These are phyloP conservation scores for Colletotrichum limetticola DNA, from an alignment of 2,329 filamentous ascomycete genomes.

Conservation along the genomic window DNA sequence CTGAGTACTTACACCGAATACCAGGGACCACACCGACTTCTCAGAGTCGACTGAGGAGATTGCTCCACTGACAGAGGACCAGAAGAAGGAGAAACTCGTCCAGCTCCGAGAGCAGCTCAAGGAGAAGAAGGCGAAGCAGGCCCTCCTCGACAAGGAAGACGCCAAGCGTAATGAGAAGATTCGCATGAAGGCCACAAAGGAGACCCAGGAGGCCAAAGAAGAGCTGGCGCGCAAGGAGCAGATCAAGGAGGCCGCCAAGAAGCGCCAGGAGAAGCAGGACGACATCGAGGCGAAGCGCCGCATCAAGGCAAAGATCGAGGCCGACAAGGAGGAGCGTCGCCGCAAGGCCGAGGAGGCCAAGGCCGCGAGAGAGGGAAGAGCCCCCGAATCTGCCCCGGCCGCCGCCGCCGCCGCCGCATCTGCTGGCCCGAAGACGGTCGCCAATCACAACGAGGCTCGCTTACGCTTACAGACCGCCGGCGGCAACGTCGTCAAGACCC, in stretches of 20 bases:
- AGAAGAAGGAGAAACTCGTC: conserved; percentile 83
- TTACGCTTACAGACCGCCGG: conserved; percentile 81
- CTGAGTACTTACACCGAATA: neutral
- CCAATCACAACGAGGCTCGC: conserved; percentile 82
- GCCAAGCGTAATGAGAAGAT: conserved; percentile 87
- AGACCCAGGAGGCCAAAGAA: conserved; percentile 90
- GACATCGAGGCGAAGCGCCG: conserved; percentile 88
- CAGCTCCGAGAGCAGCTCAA: conserved; percentile 79
- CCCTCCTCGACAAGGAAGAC: conserved; percentile 81
- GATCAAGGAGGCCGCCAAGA: conserved; percentile 88
- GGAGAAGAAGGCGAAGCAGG: conserved; percentile 76
- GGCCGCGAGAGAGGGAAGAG: conserved; percentile 83
- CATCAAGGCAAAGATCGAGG: conserved; percentile 93
- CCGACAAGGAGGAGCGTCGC: conserved; percentile 89
- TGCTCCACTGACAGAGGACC: conserved; percentile 87
- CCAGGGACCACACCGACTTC: conserved; percentile 86
- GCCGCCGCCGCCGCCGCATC: conserved; percentile 47
- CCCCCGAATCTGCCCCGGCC: conserved; percentile 57
- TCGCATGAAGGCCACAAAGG: conserved; percentile 88
- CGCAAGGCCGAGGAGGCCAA: conserved; percentile 88
- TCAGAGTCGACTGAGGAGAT: conserved; percentile 94
- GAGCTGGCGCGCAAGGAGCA: conserved; percentile 88
- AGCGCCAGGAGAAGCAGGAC: conserved; percentile 87
- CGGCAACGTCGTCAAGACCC: conserved; percentile 86
- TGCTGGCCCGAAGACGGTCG: conserved; percentile 68